phyloP scores from a whole-genome alignment of 2,329 filamentous ascomycete species.

The Lecanicillium sp. region DNA sequence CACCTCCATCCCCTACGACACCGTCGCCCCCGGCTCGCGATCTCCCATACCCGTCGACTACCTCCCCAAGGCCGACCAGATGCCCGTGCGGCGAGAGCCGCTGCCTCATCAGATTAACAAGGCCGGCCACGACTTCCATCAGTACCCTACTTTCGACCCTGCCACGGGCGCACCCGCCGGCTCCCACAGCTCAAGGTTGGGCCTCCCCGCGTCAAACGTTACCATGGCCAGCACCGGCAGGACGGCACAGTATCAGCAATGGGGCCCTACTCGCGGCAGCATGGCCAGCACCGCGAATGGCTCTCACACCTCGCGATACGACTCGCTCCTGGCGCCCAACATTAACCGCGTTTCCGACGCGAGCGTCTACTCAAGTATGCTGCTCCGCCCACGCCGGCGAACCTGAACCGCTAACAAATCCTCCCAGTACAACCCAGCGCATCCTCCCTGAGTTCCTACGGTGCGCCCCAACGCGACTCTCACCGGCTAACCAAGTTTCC shows the following conservation, averaged over 20 bases:
- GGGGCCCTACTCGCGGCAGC: slow-evolving; percentile 53
- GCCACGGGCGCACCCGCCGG: slow-evolving; percentile 38
- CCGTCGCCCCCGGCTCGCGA: slow-evolving; percentile 55
- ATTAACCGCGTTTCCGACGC: slow-evolving; percentile 54
- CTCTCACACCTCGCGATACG: slow-evolving; percentile 54
- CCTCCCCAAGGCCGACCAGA: slow-evolving; percentile 60
- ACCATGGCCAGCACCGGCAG: slow-evolving; percentile 68
- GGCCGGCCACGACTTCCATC: slow-evolving; percentile 72
- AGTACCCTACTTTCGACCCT: slow-evolving; percentile 71
- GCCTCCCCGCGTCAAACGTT: slow-evolving; percentile 51
- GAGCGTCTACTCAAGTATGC: slow-evolving; percentile 53
- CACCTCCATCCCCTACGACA: slow-evolving; percentile 83
- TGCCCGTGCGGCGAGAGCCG: slow-evolving; percentile 60
- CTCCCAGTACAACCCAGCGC: slow-evolving; percentile 46
- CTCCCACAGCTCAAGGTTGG: slow-evolving; percentile 51
- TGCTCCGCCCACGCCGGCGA: slow-evolving; percentile 26
- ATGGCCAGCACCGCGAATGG: slow-evolving; percentile 45
- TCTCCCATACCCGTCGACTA: slow-evolving; percentile 70
- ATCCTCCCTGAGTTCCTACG: slow-evolving; percentile 51
- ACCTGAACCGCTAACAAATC: neutral
- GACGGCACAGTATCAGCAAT: slow-evolving; percentile 71
- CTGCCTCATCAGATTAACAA: slow-evolving; percentile 81
- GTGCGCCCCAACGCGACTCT: slow-evolving; percentile 47
- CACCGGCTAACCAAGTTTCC: slow-evolving; percentile 52
- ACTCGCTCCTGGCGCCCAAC: slow-evolving; percentile 56